phyloP scores from a whole-genome alignment of 164 flowering plant species.

The Kalanchoe fedtschenkoi region DNA sequence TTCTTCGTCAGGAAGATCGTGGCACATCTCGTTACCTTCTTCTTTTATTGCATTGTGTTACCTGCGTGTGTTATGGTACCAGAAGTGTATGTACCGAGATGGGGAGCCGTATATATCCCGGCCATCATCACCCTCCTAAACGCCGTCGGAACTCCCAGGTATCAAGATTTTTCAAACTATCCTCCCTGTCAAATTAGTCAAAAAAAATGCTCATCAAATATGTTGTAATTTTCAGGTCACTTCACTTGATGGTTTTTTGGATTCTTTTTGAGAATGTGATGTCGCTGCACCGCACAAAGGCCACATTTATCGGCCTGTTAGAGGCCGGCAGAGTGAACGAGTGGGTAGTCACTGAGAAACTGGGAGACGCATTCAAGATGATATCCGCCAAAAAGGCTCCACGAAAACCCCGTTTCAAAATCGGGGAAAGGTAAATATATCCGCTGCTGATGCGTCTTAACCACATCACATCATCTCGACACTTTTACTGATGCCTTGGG shows the following conservation, averaged over 20 bases:
- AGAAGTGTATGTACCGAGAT: conserved; percentile 75
- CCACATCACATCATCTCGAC: background rate
- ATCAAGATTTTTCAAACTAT: background rate
- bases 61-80: conserved; percentile 62
- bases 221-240: conserved; percentile 45
- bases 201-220: background rate
- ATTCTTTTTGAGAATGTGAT: conserved; percentile 93
- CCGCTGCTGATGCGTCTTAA: background rate
- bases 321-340: conserved; percentile 85
- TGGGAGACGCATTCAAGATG: conserved; percentile 70
- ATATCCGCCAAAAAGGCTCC: conserved; percentile 31
- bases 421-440: conserved; percentile 61
- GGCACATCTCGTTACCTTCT: conserved; percentile 34
- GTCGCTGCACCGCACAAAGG: conserved; percentile 93
- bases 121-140: conserved; percentile 70
- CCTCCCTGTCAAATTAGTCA: background rate
- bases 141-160: conserved; percentile 94
- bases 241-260: conserved; percentile 82
- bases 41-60: conserved; percentile 34
- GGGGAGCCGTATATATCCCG: conserved; percentile 89
- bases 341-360: conserved; percentile 95
- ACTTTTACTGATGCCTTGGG: background rate
- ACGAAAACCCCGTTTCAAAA: conserved; percentile 33
- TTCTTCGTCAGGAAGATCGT: conserved; percentile 38
- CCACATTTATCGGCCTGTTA: conserved; percentile 74